Base-by-base conservation (phyloP, 78 protist genomes). In the Pelomyxa schiedti region DNA sequence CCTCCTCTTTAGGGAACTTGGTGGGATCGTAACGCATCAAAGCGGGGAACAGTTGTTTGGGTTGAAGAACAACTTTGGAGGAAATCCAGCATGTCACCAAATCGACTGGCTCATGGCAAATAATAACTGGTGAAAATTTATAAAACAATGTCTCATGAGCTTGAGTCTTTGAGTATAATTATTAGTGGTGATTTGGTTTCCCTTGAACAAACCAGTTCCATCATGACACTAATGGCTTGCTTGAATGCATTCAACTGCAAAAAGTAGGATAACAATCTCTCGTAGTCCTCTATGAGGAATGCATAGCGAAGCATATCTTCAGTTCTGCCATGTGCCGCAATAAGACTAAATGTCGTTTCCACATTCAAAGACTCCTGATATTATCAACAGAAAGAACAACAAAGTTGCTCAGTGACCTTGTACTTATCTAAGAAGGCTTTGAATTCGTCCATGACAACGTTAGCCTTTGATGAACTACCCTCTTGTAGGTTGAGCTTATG, bases 261-360 rank as follows among this genome's bases (percentile, higher is more conserved):
- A 78, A 84, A 77, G 78, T 91, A 88, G 38, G 76, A 42, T 66
- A 94, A 80, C n/a, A 94, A 93, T 6, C 91, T 53, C 74, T 90
- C 91, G 74, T 76, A 87, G 77, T 94, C 96, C 35, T 79, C 86
- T 37, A 77, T 81, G 32, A 83, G 64, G 37, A 42, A 65, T 0
- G 95, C 95, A 69, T 76, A 94, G 77, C 36, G 86, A 26, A 94
- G 69, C 42, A 89, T 22, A 26, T 86, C 96, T 22, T 88, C 93
- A 36, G 88, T 71, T 3, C 86, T 78, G 22, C 95, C 97, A 72
- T 90, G 94, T 70, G 87, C 73, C 64, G 80, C 41, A 37, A 94
- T 90, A 41, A 92, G 87, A 35, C 86, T 66, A 80, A 76, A 94
- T 4, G 86, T 81, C 28, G 94, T 93, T 1, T 80, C 69, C 16